Percentiles rank a stretch among this genome's conserved stretches.
phyloP scores from a whole-genome alignment of 495 filamentous ascomycete genomes.

The Trichoderma parareesei region DNA sequence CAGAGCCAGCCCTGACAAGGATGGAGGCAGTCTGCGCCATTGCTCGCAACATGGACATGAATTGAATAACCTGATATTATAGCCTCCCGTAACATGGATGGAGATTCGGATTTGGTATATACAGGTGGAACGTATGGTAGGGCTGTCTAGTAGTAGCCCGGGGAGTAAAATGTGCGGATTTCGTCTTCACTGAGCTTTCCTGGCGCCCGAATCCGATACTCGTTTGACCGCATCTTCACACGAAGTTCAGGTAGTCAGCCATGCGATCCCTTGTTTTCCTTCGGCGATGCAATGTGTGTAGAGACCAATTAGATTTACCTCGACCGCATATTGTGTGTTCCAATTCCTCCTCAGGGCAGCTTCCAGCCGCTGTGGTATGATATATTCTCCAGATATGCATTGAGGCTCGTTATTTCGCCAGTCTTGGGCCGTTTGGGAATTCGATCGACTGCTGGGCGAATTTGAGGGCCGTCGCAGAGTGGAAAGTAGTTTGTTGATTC shows the following conservation, averaged over 20 bases:
- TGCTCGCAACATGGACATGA: no score
- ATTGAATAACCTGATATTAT: no score
- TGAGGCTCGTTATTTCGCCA: not conserved
- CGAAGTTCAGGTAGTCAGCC: not conserved
- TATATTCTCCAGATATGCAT: not conserved
- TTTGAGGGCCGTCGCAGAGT: no score
- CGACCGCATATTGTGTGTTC: not conserved
- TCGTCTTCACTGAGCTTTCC: not conserved
- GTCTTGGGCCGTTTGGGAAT: not conserved
- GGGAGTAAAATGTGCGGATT: not conserved
- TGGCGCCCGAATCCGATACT: not conserved
- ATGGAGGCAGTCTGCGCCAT: no score
- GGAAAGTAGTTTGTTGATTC: no score
- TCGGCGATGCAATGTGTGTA: not conserved
- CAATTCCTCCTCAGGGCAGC: not conserved
- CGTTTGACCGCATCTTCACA: not conserved
- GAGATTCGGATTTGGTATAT: no score
- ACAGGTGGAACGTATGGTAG: not conserved
- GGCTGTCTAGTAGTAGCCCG: not conserved
- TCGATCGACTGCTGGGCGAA: not conserved
- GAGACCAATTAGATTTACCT: not conserved
- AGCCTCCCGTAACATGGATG: not conserved
- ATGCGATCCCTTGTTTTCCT: not conserved
- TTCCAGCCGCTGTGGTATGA: not conserved
- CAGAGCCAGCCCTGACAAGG: no score